Base-by-base conservation (phyloP, 345 rosid genomes). In the Eucalyptus marginata region DNA sequence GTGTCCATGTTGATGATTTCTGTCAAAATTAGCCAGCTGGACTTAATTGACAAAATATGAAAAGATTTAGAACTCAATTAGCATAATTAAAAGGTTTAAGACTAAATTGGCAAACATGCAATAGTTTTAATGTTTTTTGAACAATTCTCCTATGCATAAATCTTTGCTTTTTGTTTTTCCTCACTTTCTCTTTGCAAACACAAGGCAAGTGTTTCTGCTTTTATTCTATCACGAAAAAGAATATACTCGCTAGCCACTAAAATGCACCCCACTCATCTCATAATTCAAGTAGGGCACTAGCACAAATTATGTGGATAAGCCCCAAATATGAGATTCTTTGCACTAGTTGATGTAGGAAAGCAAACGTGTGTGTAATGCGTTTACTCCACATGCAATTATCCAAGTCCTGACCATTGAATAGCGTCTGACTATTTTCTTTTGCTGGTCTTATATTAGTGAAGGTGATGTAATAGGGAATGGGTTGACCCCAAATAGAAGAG, bases 1-100 rank as follows among this genome's bases (percentile, higher is more conserved):
- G 25, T 52, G 25, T 52, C 2, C 24, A 52, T 20, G 25, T 52
- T 8, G 58, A 52, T 52, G 58, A 52, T 52, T 52, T 52, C 0
- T 1, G 4, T 5, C 2, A 18, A 0, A 20, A 52, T 52, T 52
- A 52, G 5, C 10, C 1, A 18, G 2, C 18, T 52, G 3, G 1
- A 52, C 5, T 18, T 52, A 52, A 52, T 52, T 18, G 10, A 52
- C 24, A 52, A 52, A 52, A 18, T 52, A 52, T 18, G 4, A 52
- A 52, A 52, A 18, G 0, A 8, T 52, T 52, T 52, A 18, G 2
- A 52, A 52, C 4, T 52, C 10, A 52, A 52, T 52, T 52, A 10
- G 2, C 10, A 7, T 18, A 52, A 52, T 52, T 18, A 52, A 52
- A 52, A 52, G 0, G 10, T 7, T 18, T 52, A 52, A 1, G 0